Conservation (phyloP, 2,329 filamentous ascomycete genomes). For the Intubia oerlemansii region DNA sequence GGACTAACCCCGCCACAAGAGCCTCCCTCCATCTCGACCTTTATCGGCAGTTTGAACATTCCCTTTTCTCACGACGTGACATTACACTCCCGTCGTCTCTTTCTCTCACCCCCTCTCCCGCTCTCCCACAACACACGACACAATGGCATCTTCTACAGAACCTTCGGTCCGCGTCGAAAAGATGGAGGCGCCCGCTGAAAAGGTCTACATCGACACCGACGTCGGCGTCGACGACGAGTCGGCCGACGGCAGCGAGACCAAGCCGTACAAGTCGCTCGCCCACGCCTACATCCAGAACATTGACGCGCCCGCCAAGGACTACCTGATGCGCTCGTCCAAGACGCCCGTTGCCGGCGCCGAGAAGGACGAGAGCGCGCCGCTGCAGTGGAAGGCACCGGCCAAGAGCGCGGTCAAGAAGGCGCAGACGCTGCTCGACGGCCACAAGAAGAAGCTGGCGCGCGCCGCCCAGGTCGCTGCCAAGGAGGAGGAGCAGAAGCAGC, state of each 20-base stretch:
- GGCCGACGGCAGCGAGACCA: slow-evolving; percentile 45
- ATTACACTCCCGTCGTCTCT: too few species aligned
- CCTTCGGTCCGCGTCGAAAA: too few species aligned
- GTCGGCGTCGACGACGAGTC: slow-evolving; percentile 48
- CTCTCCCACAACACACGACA: too few species aligned
- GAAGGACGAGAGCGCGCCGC: slow-evolving; percentile 37
- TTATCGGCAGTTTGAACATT: too few species aligned
- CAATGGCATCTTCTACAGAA: too few species aligned
- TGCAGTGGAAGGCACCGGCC: slow-evolving; percentile 61
- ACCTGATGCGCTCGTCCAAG: slow-evolving; percentile 46
- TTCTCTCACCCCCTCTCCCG: too few species aligned
- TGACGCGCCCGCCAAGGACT: slow-evolving; percentile 33
- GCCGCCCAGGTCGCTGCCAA: slow-evolving; percentile 51
- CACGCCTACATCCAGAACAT: slow-evolving; percentile 56
- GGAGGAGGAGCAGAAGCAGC: slow-evolving; percentile 51
- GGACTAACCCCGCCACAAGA: too few species aligned
- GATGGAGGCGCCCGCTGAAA: too few species aligned
- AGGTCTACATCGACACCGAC: slow-evolving; percentile 70
- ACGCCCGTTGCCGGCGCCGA: slow-evolving; percentile 39
- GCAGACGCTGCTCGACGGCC: slow-evolving; percentile 47
- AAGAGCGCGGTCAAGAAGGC: slow-evolving; percentile 79
- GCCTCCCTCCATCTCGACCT: too few species aligned
- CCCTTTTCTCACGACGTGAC: too few species aligned
- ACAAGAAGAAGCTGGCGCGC: slow-evolving; percentile 71
- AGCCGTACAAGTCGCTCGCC: slow-evolving; percentile 64